These are phyloP conservation scores for Pyrenophora graminea DNA, from an alignment of 2,329 filamentous ascomycete species.

Conservation along the genomic window DNA sequence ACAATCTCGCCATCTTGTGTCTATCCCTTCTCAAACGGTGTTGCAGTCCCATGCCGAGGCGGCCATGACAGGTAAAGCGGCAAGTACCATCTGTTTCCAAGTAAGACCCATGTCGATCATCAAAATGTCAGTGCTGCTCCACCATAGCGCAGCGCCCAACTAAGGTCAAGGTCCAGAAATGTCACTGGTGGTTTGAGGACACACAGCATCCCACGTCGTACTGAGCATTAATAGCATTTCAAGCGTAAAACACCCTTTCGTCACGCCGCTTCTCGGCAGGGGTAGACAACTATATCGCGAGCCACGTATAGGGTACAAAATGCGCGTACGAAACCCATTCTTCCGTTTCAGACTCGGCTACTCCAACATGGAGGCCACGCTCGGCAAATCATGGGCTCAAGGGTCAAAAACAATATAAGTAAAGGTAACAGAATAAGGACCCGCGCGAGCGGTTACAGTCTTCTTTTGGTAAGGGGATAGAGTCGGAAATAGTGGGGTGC, in stretches of 20 bases:
- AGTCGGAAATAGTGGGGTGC: conserved; percentile 14
- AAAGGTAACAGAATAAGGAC: conserved; percentile 37
- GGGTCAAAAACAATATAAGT: conserved; percentile 6
- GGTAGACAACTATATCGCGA: conserved; percentile 19
- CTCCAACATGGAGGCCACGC: conserved; percentile 10
- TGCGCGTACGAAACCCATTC: conserved; percentile 20
- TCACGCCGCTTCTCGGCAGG: conserved; percentile 16
- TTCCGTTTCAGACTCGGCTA: conserved; percentile 18
- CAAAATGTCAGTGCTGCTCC: conserved; percentile 8
- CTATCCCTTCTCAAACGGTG: conserved; percentile 4
- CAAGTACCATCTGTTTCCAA: conserved; percentile 23
- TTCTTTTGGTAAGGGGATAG: conserved; percentile 39
- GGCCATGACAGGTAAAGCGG: conserved; percentile 10
- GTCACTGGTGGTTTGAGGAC: conserved; percentile 5
- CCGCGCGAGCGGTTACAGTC: conserved; percentile 50
- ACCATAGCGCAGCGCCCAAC: neutral
- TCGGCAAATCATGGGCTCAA: conserved; percentile 6
- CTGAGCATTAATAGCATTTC: conserved; percentile 16
- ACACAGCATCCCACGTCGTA: conserved; percentile 6
- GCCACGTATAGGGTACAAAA: conserved; percentile 24
- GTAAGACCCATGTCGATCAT: conserved; percentile 13
- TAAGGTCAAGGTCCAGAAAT: neutral
- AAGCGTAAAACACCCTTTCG: conserved; percentile 12
- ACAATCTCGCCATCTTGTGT: neutral
- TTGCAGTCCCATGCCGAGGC: neutral